Conservation (phyloP, 208 protist species). For the Wallacemonas sp. region DNA sequence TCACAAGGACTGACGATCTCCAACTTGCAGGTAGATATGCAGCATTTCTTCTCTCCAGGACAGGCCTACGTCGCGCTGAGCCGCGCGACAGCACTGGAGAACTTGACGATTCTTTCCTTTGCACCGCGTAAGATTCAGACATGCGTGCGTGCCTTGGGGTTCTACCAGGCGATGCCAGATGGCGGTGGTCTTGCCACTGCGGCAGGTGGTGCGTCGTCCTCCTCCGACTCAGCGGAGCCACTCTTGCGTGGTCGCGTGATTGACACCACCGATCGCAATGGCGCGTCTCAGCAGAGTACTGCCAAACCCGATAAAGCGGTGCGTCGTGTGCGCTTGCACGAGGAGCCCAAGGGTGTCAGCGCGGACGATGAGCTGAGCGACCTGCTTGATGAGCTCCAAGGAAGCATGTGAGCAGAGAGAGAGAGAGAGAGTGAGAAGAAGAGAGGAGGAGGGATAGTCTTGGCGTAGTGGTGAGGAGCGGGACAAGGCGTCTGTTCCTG, state of each 20-base stretch:
- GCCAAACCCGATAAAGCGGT: too few relatives aligned
- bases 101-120: conserved; percentile 50
- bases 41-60: conserved; percentile 45
- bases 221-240: too few relatives aligned
- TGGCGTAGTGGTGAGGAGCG: neutral
- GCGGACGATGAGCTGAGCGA: neutral
- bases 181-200: neutral
- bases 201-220: too few relatives aligned
- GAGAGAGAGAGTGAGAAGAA: neutral
- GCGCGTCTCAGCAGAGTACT: too few relatives aligned
- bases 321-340: too few relatives aligned
- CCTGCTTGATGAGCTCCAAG: neutral
- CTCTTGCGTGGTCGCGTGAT: too few relatives aligned
- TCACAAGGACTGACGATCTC: conserved; percentile 89
- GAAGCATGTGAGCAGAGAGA: neutral
- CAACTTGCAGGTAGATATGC: conserved; percentile 61
- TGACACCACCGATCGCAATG: too few relatives aligned
- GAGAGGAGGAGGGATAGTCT: neutral
- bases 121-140: conserved; percentile 29
- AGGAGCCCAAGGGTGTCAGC: neutral
- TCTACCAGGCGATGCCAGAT: conserved; percentile 36
- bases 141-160: conserved; percentile 46
- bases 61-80: conserved; percentile 86
- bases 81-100: conserved; percentile 48
- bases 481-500: too few relatives aligned